Evolutionary conservation across 2,329 filamentous ascomycete species (phyloP).

Genomic region (Colletotrichum theobromicola): DNA sequence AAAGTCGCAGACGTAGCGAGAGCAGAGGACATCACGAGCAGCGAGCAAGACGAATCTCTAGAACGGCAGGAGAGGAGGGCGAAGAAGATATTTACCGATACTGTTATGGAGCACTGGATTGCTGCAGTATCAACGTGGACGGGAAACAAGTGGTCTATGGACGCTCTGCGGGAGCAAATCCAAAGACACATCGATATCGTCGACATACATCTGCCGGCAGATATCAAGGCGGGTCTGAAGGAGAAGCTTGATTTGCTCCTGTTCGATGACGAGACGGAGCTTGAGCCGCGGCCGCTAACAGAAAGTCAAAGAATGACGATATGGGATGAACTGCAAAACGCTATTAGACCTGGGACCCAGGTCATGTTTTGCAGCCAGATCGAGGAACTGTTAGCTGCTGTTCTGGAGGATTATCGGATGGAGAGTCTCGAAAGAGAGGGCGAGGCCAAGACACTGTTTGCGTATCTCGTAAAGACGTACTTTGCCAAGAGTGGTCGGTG

Average conservation of each 20-base stretch:
- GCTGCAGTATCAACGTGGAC: constrained; percentile 23
- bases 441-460: constrained; percentile 17
- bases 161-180: constrained; percentile 28
- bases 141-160: constrained; percentile 22
- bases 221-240: constrained; percentile 18
- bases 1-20: background rate
- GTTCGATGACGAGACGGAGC: constrained; percentile 16
- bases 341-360: constrained; percentile 24
- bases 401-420: constrained; percentile 23
- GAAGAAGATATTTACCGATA: background rate
- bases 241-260: constrained; percentile 15
- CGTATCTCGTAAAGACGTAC: constrained; percentile 20
- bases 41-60: background rate
- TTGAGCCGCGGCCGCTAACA: constrained; percentile 21
- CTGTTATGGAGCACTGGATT: constrained; percentile 15
- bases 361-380: constrained; percentile 26
- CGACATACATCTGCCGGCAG: constrained; percentile 24
- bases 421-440: constrained; percentile 18
- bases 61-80: background rate
- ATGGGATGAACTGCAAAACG: constrained; percentile 26
- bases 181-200: constrained; percentile 29
- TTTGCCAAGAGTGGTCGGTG: constrained; percentile 27
- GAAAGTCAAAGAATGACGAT: constrained; percentile 21
- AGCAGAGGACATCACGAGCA: accelerated
- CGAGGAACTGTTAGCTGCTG: constrained; percentile 13